Base-by-base conservation (phyloP, 2,329 filamentous ascomycete species). In the Huntiella abstrusa region DNA sequence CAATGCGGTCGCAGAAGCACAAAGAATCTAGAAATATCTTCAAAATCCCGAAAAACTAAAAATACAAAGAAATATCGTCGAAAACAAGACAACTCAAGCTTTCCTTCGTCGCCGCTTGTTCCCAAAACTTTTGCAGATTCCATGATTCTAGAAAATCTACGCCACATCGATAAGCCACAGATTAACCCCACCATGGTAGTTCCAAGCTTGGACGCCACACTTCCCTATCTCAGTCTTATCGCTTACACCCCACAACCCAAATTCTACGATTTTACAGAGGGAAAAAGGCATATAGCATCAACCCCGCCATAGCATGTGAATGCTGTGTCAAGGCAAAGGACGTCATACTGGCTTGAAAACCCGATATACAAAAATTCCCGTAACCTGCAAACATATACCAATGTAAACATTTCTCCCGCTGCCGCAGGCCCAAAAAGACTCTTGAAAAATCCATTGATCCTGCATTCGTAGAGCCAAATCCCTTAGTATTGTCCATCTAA, bases 181-280 rank as follows among this genome's bases (percentile, higher is more conserved):
- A 41, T 35, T 19, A 22, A 36, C 33, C 43, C 43, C 38, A 33
- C 42, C 13, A 35, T 41, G 10, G 13, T 34, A 33, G 28, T 17
- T 34, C 45, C 12, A 11, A 19, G 32, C 6, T 16, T 11, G 3
- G 13, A 13, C 22, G 47, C 47, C 47, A 49, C 47, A 46, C 17
- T 33, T 17, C 33, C 10, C 34, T 35, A 43, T 42, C 41, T 28
- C 34, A 40, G 46, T 34, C 41, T 49, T 49, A 46, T 49, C 47
- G 43, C 32, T 33, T 33, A 28, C 22, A 28, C 22, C 47, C 43
- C 47, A 49, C 47, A 49, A 49, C 36, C 45, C 41, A 47, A 47
- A 47, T 47, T 47, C 45, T 15, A 17, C 22, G 22, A 28, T 28
- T 28, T 28, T 10, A 28, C 22, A 28, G 22, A 10, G 7, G 8